Base-by-base conservation (phyloP, 192 early-diverging fungal genomes). In the Coemansia sp. region DNA sequence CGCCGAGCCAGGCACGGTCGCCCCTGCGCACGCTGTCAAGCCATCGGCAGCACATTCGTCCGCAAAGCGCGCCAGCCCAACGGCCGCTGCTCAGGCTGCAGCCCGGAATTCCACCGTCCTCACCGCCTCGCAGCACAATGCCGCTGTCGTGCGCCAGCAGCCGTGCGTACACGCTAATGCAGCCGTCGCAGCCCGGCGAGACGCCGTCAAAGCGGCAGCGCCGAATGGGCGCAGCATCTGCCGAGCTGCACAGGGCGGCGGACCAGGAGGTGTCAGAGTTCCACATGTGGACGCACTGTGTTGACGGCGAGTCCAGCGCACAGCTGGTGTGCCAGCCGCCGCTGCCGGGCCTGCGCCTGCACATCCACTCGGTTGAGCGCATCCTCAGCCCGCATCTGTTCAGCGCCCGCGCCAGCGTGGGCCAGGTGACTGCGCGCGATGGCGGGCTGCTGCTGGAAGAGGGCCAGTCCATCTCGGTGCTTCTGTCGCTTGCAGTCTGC, bases 201-300 rank as follows among this genome's bases (percentile, higher is more conserved):
- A 59, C 65, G 8, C 65, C 74, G 5, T 57, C 68, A 19, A 77
- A 77, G 58, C 59, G 69, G 9, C 55, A 12, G n/a, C 64, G 69
- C 14, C 47, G 52, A 31, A 47, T 64, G 7, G 67, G 68, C n/a
- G 24, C 44, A 11, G 61, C 65, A 2, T 35, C 59, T 2, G 14
- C 64, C 10, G 69, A 71, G 58, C 42, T 77, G 29, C 25, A 40
- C 21, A 16, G 28, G 16, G 62, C 25, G 2, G 35, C 62, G 16
- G 10, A 64, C 19, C 60, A 32, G 27, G 57, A 58, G 16, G 47
- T 33, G 11, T 77, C 74, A 0, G 74, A 63, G 22, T 77, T 67
- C 45, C 52, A 61, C 54, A 61, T 71, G 58, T 77, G 74, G 74
- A 64, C 51, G 57, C 74, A 77, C 64, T 62, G 74, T 19, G 32